These are phyloP conservation scores for Podospora didyma DNA, from an alignment of 495 filamentous ascomycete genomes.

Conservation along the genomic window DNA sequence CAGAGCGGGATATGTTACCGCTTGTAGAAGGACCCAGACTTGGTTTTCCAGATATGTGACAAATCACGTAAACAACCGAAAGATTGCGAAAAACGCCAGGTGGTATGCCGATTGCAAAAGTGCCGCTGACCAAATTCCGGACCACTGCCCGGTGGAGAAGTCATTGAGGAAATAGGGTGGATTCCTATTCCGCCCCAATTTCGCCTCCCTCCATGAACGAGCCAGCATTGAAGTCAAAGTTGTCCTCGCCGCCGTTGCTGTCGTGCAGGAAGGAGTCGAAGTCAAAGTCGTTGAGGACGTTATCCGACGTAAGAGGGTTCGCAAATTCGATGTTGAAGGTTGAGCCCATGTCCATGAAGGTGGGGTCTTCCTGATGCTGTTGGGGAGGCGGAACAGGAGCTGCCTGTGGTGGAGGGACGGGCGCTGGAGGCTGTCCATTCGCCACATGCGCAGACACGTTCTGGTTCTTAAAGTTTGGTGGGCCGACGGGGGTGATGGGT, in stretches of 20 bases:
- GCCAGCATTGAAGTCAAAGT: conserved; percentile 43
- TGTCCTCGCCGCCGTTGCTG: conserved; percentile 30
- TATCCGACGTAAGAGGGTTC: conserved; percentile 52
- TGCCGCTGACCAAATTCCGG: conserved; percentile 3
- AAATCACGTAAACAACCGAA: not conserved
- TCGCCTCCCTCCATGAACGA: conserved; percentile 44
- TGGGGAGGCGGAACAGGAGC: conserved; percentile 44
- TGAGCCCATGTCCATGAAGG: conserved; percentile 18
- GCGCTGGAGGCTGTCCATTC: conserved; percentile 42
- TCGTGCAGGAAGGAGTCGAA: conserved; percentile 89
- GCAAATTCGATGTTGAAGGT: conserved; percentile 57
- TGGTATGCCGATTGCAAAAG: not conserved
- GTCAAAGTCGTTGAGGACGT: conserved; percentile 90
- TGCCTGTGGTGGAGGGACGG: conserved; percentile 37
- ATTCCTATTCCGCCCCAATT: conserved; percentile 47
- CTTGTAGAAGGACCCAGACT: not conserved
- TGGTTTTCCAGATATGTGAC: not conserved
- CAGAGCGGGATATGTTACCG: not conserved
- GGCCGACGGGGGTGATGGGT: conserved; percentile 80
- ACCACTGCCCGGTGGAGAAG: not conserved
- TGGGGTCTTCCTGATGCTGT: conserved; percentile 14
- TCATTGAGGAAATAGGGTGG: conserved; percentile 7
- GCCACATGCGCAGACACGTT: conserved; percentile 43
- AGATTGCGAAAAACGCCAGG: conserved; percentile 1
- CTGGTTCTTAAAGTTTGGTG: conserved; percentile 58